Evolutionary conservation across 139 green algal genomes (phyloP).

Genomic region (Chlamydomonas incerta): DNA sequence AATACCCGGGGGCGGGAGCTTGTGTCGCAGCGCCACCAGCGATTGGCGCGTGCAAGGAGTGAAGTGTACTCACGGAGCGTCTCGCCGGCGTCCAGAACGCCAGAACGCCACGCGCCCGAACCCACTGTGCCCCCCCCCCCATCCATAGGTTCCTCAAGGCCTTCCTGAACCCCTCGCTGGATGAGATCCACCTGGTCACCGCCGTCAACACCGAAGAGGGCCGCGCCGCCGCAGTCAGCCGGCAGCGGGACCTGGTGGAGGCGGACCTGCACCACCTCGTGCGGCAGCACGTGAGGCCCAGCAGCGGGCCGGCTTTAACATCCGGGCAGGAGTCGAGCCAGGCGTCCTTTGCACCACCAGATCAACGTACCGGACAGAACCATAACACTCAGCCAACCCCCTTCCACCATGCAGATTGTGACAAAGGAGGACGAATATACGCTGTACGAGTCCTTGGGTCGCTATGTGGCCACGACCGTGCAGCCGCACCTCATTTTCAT

Average conservation of each 20-base stretch:
- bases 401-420: neutral
- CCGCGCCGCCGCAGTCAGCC: neutral
- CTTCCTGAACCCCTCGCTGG: constrained; percentile 1
- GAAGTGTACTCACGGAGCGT: too few relatives aligned
- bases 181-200: constrained; percentile 26
- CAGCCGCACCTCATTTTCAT: constrained; percentile 32
- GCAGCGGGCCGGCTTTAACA: too few relatives aligned
- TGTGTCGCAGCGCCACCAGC: too few relatives aligned
- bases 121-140: too few relatives aligned
- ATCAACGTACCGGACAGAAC: too few relatives aligned
- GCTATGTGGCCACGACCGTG: neutral
- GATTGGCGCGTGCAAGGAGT: too few relatives aligned
- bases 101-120: neutral
- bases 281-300: neutral
- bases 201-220: neutral
- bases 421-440: constrained; percentile 31
- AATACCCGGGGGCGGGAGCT: too few relatives aligned
- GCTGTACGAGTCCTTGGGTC: constrained; percentile 13
- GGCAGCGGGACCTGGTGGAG: constrained; percentile 29
- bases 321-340: too few relatives aligned
- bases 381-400: neutral
- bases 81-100: neutral
- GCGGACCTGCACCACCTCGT: neutral
- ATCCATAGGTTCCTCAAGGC: constrained; percentile 7
- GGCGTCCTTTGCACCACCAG: too few relatives aligned